Evolutionary conservation across 768 basidiomycete species (phyloP), one percentile per base, ranked within the genome.

Genomic region (Naganishia vaughanmartiniae): DNA sequence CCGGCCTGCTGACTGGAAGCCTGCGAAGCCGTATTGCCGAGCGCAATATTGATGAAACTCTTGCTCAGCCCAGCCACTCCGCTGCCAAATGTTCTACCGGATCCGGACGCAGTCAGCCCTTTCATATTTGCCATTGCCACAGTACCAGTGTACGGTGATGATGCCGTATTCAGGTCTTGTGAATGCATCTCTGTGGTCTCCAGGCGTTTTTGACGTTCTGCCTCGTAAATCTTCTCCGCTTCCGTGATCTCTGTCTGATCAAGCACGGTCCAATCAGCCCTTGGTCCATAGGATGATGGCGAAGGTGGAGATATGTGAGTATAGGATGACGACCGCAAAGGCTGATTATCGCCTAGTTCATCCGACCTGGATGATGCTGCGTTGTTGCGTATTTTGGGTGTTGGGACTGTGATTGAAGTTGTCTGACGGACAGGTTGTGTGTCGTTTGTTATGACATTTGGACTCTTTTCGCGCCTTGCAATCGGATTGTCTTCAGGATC

Each of bases 401-500:
- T 21, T 24, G 26, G 69, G 48, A 31, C 65, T 57, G 60, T 5
- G 14, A 57, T 70, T 33, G 65, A 39, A 39, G 53, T 58, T 21
- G 51, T 48, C n/a, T 46, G 54, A 33, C 69, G 71, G 28, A 54
- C 45, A 46, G 45, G 42, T 24, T 67, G 68, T 34, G 45, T 54
- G n/a, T 69, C 66, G 30, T 68, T 42, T 48, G 65, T 66, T 21
- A 28, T 24, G 24, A 58, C 46, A n/a, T 65, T 54, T 5, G 54
- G 51, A 19, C n/a, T 60, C 5, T 24, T 45, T 36, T 51, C 53
- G 12, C 31, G 26, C 34, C 54, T 42, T 24, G 53, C 17, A 6
- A 15, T 30, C 1, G 63, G 14, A 53, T 4, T 66, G 21, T 67
- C 57, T 54, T 81, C 80, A 33, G 76, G 76, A 54, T 81, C 80